Percentiles rank a stretch among this genome's conserved stretches.
Conservation (phyloP, 305 asterid genomes). For the Striga hermonthica region DNA sequence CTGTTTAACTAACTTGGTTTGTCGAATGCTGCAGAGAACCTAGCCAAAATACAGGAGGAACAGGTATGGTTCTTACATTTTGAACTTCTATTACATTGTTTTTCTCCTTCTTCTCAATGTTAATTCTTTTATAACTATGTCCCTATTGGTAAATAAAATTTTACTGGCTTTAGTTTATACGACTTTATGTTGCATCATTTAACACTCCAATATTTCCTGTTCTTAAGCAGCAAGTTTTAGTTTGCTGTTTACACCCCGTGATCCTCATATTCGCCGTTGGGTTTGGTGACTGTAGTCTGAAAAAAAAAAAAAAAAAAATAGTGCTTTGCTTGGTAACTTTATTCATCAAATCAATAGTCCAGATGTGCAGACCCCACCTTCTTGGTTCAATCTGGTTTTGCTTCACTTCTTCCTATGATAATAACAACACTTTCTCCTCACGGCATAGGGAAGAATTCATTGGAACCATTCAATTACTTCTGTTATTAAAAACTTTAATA, state of each 20-base stretch:
- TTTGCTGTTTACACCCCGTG: neutral
- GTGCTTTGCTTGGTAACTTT: conserved; percentile 10
- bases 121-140: too few species aligned
- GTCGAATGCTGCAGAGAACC: conserved; percentile 41
- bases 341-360: neutral
- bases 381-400: neutral
- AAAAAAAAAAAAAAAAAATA: neutral
- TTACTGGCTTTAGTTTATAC: neutral
- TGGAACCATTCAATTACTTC: too few species aligned
- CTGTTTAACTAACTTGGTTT: conserved; percentile 27
- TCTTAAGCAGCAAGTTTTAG: neutral
- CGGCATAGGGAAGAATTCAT: neutral
- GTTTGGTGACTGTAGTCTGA: neutral
- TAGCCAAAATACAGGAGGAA: conserved; percentile 40
- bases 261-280: neutral
- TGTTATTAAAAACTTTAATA: too few species aligned
- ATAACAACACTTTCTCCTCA: neutral
- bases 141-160: too few species aligned
- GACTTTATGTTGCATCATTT: conserved; percentile 14
- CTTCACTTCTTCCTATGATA: neutral
- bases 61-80: conserved; percentile 21
- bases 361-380: neutral
- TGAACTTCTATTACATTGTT: neutral
- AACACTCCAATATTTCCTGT: neutral
- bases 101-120: neutral